Evolutionary conservation across 2,329 filamentous ascomycete species (phyloP).

Genomic region (Ophiostoma sp.): DNA sequence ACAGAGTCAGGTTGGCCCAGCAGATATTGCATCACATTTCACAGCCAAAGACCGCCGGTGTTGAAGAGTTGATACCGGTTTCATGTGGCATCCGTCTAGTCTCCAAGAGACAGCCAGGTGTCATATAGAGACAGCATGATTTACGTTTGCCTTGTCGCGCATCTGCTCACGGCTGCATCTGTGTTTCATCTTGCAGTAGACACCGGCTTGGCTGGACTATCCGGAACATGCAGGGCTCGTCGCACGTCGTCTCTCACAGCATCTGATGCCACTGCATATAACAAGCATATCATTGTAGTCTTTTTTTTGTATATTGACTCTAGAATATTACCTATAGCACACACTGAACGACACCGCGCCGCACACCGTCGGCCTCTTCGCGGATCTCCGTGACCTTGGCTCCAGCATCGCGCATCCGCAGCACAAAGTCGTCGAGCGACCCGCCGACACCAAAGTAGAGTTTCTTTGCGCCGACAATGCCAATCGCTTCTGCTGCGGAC

Average conservation of each 20-base stretch:
- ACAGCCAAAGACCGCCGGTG: neutral
- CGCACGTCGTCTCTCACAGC: neutral
- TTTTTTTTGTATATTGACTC: neutral
- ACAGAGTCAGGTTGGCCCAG: neutral
- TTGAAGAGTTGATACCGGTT: neutral
- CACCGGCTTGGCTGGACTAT: neutral
- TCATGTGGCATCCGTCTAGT: neutral
- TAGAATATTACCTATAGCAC: neutral
- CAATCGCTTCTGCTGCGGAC: constrained; percentile 46
- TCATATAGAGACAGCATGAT: neutral
- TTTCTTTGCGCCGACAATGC: constrained; percentile 69
- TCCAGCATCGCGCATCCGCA: constrained; percentile 46
- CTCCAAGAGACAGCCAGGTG: neutral
- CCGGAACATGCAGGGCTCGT: neutral
- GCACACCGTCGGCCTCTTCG: constrained; percentile 57
- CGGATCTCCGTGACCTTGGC: constrained; percentile 46
- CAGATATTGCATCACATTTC: neutral
- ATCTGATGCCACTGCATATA: neutral
- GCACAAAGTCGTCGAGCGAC: constrained; percentile 69
- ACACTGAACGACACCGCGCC: constrained; percentile 55
- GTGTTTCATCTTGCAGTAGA: neutral
- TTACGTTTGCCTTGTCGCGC: neutral
- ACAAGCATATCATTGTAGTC: neutral
- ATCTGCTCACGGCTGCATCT: constrained; percentile 1
- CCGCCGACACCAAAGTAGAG: constrained; percentile 83